A percentile compares a stretch with the other conserved stretches of the same genome.
These are phyloP conservation scores for Agrostemma githago DNA, from an alignment of 148 eudicot genomes.

Conservation along the genomic window DNA sequence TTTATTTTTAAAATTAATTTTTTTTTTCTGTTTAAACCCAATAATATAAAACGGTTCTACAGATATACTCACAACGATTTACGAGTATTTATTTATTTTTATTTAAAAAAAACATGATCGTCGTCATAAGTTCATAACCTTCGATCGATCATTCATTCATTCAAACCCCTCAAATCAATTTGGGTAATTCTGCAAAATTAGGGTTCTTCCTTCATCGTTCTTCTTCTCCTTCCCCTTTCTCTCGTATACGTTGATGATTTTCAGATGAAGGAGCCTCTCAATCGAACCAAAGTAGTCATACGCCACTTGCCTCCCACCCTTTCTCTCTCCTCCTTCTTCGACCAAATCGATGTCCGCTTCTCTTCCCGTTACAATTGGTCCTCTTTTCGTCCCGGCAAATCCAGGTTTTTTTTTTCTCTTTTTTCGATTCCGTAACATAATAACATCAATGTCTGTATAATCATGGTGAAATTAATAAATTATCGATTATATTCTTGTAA, in stretches of 20 bases:
- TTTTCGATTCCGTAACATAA: not conserved
- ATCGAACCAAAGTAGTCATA: constrained; percentile 44
- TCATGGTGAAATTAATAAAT: too few species aligned
- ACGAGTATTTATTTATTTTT: too few species aligned
- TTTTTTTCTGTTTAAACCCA: too few species aligned
- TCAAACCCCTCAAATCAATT: not conserved
- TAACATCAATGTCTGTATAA: too few species aligned
- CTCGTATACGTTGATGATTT: not conserved
- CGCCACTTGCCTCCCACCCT: constrained; percentile 49
- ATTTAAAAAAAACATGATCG: too few species aligned
- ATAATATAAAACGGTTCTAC: too few species aligned
- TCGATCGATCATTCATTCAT: too few species aligned
- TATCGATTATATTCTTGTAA: not conserved
- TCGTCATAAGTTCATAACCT: too few species aligned
- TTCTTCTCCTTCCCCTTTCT: not conserved
- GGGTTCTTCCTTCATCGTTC: constrained; percentile 6
- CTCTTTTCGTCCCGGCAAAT: constrained; percentile 35
- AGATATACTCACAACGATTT: too few species aligned
- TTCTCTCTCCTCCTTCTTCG: constrained; percentile 35
- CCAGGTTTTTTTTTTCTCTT: constrained; percentile 26
- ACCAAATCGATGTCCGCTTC: constrained; percentile 41
- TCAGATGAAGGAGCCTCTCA: constrained; percentile 43
- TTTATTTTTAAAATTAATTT: too few species aligned
- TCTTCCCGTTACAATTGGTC: constrained; percentile 43
- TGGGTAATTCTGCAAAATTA: constrained; percentile 3